A percentile compares a stretch with the other conserved stretches of the same genome.
Evolutionary conservation across 306 rosid genomes (phyloP).

Genomic region (Cicer chorassanicum): DNA sequence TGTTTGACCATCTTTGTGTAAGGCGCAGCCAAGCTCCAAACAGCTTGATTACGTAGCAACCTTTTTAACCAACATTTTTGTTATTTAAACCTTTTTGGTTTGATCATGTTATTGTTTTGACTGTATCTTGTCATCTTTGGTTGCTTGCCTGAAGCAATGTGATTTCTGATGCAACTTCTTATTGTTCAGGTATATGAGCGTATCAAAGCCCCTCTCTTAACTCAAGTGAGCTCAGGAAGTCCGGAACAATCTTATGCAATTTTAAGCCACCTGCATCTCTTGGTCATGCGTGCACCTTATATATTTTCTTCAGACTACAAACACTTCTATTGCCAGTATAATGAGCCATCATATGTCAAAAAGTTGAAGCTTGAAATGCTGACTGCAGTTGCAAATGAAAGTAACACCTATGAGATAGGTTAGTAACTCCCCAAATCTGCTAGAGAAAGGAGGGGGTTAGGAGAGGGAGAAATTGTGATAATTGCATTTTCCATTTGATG

Average conservation of each 20-base stretch:
- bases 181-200: constrained; percentile 89
- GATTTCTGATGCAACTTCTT: constrained; percentile 44
- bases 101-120: constrained; percentile 37
- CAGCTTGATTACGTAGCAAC: constrained; percentile 1
- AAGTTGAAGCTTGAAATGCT: constrained; percentile 98
- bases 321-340: constrained; percentile 98
- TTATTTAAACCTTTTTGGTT: constrained; percentile 18
- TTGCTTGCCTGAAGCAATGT: constrained; percentile 34
- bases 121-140: constrained; percentile 25
- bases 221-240: constrained; percentile 98
- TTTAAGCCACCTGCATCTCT: constrained; percentile 93
- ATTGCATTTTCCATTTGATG: constrained; percentile 27
- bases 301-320: constrained; percentile 94
- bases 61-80: constrained; percentile 3
- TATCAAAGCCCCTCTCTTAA: constrained; percentile 95
- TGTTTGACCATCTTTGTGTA: constrained; percentile 10
- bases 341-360: constrained; percentile 98
- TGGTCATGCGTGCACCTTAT: constrained; percentile 99
- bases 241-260: constrained; percentile 98
- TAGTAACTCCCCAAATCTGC: constrained; percentile 40
- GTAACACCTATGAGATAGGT: constrained; percentile 98
- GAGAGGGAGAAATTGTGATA: constrained; percentile 21
- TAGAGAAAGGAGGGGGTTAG: constrained; percentile 9
- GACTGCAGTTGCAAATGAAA: constrained; percentile 98
- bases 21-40: not conserved